A percentile compares a stretch with the other conserved stretches of the same genome.
Conservation (phyloP, 495 filamentous ascomycete species). For the Aspergillus biplanus region DNA sequence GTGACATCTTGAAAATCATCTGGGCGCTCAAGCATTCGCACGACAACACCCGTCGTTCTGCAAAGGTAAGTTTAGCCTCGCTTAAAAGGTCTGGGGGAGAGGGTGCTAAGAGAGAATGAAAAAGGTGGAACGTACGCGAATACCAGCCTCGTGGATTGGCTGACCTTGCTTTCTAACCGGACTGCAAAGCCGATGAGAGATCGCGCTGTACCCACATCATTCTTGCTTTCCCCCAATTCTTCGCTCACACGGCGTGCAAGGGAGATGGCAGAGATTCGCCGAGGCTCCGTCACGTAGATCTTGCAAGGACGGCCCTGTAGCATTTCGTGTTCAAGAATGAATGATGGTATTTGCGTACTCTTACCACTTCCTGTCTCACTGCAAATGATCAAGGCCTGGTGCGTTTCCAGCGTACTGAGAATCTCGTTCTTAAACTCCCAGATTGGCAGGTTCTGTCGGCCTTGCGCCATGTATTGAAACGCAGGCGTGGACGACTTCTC, state of each 20-base stretch:
- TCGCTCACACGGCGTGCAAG: constrained; percentile 89
- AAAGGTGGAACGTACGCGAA: constrained; percentile 63
- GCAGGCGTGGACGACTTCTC: constrained; percentile 64
- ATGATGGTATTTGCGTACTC: constrained; percentile 94
- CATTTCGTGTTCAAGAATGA: constrained; percentile 87
- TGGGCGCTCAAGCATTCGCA: constrained; percentile 92
- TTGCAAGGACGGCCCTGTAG: constrained; percentile 79
- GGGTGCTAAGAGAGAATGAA: neutral
- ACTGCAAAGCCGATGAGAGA: constrained; percentile 95
- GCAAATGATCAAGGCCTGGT: constrained; percentile 88
- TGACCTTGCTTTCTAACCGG: constrained; percentile 84
- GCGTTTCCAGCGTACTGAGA: constrained; percentile 67
- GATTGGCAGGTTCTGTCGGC: constrained; percentile 79
- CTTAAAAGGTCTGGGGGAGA: too few relatives aligned
- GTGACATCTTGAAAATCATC: constrained; percentile 85
- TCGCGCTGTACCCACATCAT: constrained; percentile 76
- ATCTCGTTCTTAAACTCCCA: constrained; percentile 81
- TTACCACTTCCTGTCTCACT: constrained; percentile 97
- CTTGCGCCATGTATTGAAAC: constrained; percentile 53
- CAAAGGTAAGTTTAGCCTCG: constrained; percentile 20
- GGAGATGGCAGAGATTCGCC: constrained; percentile 93
- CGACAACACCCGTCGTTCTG: constrained; percentile 79
- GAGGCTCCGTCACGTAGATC: constrained; percentile 94
- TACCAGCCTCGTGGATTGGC: constrained; percentile 76
- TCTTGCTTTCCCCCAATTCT: constrained; percentile 83